Evolutionary conservation across 2,329 filamentous ascomycete species (phyloP).

Genomic region (Cladosporium sp.): DNA sequence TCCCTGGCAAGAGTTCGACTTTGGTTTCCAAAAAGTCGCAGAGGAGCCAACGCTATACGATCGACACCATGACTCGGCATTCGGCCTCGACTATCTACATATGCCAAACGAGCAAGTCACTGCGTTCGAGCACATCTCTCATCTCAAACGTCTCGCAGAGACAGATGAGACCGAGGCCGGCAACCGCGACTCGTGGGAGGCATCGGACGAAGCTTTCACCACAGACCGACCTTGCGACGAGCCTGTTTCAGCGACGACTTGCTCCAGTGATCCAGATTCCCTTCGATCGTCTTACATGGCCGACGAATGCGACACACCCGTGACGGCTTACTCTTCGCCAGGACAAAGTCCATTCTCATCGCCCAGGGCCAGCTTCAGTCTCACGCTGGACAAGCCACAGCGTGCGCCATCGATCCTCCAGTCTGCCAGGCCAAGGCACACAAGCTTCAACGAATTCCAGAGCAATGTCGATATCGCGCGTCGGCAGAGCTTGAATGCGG

Average conservation of each 20-base stretch:
- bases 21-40: conserved; percentile 6
- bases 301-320: conserved; percentile 3
- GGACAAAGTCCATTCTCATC: conserved; percentile 1
- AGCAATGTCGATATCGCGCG: conserved; percentile 5
- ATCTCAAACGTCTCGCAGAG: conserved; percentile 13
- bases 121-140: background rate
- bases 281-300: conserved; percentile 3
- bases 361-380: background rate
- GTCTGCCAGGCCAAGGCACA: conserved; percentile 2
- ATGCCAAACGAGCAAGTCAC: background rate
- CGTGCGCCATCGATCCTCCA: background rate
- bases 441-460: conserved; percentile 4
- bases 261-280: background rate
- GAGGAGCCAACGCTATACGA: conserved; percentile 1
- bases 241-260: conserved; percentile 13
- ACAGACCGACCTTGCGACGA: background rate
- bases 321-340: conserved; percentile 1
- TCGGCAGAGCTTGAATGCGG: conserved; percentile 16
- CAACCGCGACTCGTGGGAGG: conserved; percentile 7
- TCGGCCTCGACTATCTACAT: conserved; percentile 15
- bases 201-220: conserved; percentile 5
- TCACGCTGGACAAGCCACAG: background rate
- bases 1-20: conserved; percentile 7
- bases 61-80: conserved; percentile 16
- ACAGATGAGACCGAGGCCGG: conserved; percentile 1